Conservation (phyloP, 768 basidiomycete genomes). For the Podaxis carcinomalis region DNA sequence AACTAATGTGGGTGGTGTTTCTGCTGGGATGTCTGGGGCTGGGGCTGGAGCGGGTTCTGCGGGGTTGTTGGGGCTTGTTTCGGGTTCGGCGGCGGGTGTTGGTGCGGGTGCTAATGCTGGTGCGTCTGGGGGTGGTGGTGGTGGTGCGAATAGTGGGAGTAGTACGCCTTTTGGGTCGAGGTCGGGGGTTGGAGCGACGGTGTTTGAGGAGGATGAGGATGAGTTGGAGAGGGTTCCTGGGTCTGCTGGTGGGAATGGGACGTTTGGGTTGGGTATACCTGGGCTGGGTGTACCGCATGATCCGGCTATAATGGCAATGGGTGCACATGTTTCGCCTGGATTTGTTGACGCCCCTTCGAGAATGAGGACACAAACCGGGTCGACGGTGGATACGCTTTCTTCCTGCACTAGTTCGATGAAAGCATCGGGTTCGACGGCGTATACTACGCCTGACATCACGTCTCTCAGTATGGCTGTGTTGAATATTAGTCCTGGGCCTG, state of each 20-base stretch:
- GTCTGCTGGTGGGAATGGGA: conserved; percentile 27
- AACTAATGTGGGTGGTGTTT: conserved; percentile 50
- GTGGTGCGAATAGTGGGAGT: conserved; percentile 58
- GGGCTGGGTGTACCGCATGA: conserved; percentile 12
- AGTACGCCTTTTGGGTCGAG: conserved; percentile 64
- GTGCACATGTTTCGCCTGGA: conserved; percentile 30
- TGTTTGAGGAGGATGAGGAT: conserved; percentile 73
- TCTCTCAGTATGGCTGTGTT: conserved; percentile 11
- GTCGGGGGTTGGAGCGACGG: conserved; percentile 42
- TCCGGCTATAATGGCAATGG: conserved; percentile 15
- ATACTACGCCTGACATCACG: conserved; percentile 57
- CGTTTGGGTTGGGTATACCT: conserved; percentile 1
- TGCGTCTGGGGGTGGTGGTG: conserved; percentile 27
- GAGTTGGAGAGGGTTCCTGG: conserved; percentile 48
- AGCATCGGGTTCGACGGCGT: conserved; percentile 37
- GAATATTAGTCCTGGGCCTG: conserved; percentile 22
- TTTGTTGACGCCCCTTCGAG: conserved; percentile 29
- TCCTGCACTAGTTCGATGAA: conserved; percentile 24
- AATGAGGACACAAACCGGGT: conserved; percentile 52
- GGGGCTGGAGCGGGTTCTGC: not conserved
- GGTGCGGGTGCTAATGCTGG: not conserved
- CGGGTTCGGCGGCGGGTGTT: conserved; percentile 11
- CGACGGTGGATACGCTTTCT: conserved; percentile 32
- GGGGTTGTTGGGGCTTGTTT: conserved; percentile 7
- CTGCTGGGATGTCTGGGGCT: conserved; percentile 1